Evolutionary conservation across 2,329 filamentous ascomycete genomes (phyloP), one percentile per base, ranked within the genome.

Genomic region (Penicillium sp.): DNA sequence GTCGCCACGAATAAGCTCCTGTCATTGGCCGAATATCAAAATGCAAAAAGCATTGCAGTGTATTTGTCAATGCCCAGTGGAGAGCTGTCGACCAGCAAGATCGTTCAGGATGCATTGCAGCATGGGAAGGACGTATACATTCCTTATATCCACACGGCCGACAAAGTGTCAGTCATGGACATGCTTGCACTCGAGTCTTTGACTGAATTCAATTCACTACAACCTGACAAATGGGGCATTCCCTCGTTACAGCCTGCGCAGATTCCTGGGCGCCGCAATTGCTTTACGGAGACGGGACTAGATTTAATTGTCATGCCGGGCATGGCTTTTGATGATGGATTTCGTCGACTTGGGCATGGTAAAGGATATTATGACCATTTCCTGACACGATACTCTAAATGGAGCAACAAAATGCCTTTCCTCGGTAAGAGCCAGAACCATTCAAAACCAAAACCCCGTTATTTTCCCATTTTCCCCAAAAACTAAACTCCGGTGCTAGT

Each of bases 311-410:
- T 98, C 17, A 78, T 96, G 72, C 92, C 92, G 1, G 92, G 89
- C 9, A 85, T 98, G 55, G 90, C 87, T 2, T 98, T 98, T 64
- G 89, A 95, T 61, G 71, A 71, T 2, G 69, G 68, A 9, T 75
- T 92, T 44, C 77, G 82, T 50, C 77, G 92, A 52, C 74, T 96
- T 13, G 92, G 92, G 27, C 92, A 98, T 64, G 92, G 92, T 39
- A 94, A 87, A 64, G 92, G 92, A 20, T 98, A 94, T 68, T 98
- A 98, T 71, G 92, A 98, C 69, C 84, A 81, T 63, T 98, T 95
- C 64, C 68, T 98, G 59, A 78, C 82, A 56, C 79, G 82, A 51
- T 94, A 89, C 74, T 61, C 74, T 64, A 62, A 64, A 49, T 56
- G 28, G 37, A 48, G 51, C 55, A 54, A 49, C 47, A 64, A 61